Base-by-base conservation (phyloP, 208 protist species). In the Sergeia podlipaevii region DNA sequence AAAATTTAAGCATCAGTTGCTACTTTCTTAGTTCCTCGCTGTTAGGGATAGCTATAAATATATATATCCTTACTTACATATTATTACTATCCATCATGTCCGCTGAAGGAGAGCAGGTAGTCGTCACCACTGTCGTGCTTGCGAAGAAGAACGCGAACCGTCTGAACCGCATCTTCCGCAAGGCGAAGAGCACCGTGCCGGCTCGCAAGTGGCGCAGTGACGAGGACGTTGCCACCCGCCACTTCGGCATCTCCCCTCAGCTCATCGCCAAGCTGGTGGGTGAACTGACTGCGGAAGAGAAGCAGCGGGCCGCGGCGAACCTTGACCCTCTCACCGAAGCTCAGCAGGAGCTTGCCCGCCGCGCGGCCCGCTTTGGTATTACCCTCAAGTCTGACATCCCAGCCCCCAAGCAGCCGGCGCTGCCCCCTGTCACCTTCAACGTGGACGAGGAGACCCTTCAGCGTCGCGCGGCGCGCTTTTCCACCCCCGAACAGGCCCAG, bases 111-210 rank as follows among this genome's bases (percentile, higher is more conserved):
- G 18, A 43, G 37, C 58, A 24, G 32, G 36, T 30, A 20, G 29
- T 55, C 4, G 32, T 58, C 3, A 61, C 42, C 26, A 29, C 36
- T 18, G 44, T 36, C 4, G 34, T 37, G 60, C 67, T 77, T 29
- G 74, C 69, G 68, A 62, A 74, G 41, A 89, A 88, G 65, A 94
- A 91, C 69, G 74, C 74, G n/a, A 56, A 87, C 56, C 82, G 87
- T 33, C 74, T 94, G 28, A 78, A 77, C 57, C 87, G 87, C 54
- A 87, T 94, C 33, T 80, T 89, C 32, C 83, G 87, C 55, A 91
- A 94, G 70, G 74, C 73, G 32, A 85, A 85, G 60, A 43, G 70
- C 2, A 80, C 70, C 37, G 55, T 87, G 29, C 28, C 66, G 5
- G 53, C 74, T n/a, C 86, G 80, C 45, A 52, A 54, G 54, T 93